A percentile compares a stretch with the other conserved stretches of the same genome.
phyloP scores from a whole-genome alignment of 2,329 filamentous ascomycete species.

The Phaeosphaeria sp. region DNA sequence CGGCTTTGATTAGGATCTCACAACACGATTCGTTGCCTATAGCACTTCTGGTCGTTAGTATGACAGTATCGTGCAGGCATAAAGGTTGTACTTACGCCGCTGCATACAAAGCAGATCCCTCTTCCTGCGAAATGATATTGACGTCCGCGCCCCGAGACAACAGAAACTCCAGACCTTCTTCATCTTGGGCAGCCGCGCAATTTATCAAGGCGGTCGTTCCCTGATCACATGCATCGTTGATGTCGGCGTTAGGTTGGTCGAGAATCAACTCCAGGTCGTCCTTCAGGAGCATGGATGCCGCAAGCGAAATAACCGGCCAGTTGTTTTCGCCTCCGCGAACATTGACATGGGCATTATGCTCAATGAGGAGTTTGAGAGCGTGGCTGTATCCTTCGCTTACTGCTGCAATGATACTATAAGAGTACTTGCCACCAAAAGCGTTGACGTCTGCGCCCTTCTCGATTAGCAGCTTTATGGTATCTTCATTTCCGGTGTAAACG shows the following conservation, averaged over 20 bases:
- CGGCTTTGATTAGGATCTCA: conserved; percentile 23
- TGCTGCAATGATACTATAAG: conserved; percentile 26
- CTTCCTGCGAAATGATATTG: conserved; percentile 17
- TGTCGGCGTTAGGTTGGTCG: conserved; percentile 24
- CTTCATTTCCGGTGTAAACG: conserved; percentile 18
- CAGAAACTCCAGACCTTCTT: conserved; percentile 22
- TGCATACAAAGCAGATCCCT: conserved; percentile 28
- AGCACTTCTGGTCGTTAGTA: conserved; percentile 6
- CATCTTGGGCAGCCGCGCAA: conserved; percentile 19
- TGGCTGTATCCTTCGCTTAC: conserved; percentile 18
- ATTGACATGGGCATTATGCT: conserved; percentile 28
- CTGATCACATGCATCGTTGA: conserved; percentile 24
- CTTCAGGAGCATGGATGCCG: conserved; percentile 17
- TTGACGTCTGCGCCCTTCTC: conserved; percentile 28
- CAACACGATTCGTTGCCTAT: conserved; percentile 21
- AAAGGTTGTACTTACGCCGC: conserved; percentile 18
- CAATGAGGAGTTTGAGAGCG: conserved; percentile 19
- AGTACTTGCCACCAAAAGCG: conserved; percentile 20
- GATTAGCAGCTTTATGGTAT: conserved; percentile 25
- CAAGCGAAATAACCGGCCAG: conserved; percentile 21
- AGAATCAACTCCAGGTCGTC: conserved; percentile 23
- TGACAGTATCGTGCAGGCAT: not conserved
- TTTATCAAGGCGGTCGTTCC: conserved; percentile 30
- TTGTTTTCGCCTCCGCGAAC: conserved; percentile 29
- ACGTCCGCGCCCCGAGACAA: conserved; percentile 23